Base-by-base conservation (phyloP, 192 early-diverging fungal species). In the Coemansia sp. region DNA sequence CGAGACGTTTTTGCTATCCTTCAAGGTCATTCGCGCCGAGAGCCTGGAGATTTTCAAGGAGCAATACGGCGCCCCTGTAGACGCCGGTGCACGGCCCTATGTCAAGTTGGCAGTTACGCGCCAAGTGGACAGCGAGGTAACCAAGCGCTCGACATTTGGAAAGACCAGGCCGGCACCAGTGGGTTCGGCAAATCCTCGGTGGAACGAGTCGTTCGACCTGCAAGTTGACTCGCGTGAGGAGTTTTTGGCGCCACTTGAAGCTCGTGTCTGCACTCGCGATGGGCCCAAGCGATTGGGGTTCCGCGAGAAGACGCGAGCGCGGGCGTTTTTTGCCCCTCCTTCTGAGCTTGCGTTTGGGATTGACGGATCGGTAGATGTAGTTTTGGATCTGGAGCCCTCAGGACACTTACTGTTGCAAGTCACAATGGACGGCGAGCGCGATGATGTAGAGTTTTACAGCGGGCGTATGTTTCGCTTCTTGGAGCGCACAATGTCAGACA, bases 361-460 rank as follows among this genome's bases (percentile, higher is more conserved):
- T 33, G 90, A 85, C 36, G 85, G 83, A 58, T 83, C 89, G 0
- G 84, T 87, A 27, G 89, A 91, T 55, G 65, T 90, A 9, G 82
- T 82, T 50, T 74, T 93, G 46, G 86, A 90, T 53, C 52, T 93
- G 35, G 83, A 84, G 29, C 86, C 86, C 11, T 78, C 86, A 32
- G 91, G 91, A 1, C 81, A 83, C 24, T 48, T 93, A 44, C 57
- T 86, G 42, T 43, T 93, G 29, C 83, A 90, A 9, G 81, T 90
- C 11, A 91, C 86, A 11, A 87, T 91, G 82, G 87, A 90, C 53
- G 86, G 86, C 32, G 91, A 91, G 65, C 84, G 83, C 44, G 88
- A 91, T 33, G 89, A 90, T 65, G 83, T 86, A n/a, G 88, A 90
- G 66, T 93, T 91, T 65, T 91, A 87, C 81, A 91, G 90, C 56